A percentile compares a stretch with the other conserved stretches of the same genome.
These are phyloP conservation scores for Tubosaeta brunneosetosa DNA, from an alignment of 768 basidiomycete genomes.

Conservation along the genomic window DNA sequence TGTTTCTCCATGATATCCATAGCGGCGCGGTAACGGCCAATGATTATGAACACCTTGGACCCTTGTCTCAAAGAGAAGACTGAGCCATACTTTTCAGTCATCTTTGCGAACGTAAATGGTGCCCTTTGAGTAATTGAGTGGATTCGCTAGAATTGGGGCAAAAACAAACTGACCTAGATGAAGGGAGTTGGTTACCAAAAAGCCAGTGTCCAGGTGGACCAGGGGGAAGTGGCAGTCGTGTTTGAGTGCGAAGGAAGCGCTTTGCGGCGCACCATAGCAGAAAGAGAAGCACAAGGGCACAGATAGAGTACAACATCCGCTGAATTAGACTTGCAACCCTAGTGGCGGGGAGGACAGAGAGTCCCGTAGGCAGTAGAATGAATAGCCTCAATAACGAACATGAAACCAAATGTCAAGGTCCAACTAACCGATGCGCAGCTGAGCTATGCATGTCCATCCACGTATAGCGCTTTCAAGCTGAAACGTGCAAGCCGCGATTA, in stretches of 20 bases:
- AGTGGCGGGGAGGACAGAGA: too few species aligned
- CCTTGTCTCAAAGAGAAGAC: constrained; percentile 54
- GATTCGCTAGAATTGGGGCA: too few species aligned
- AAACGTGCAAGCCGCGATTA: too few species aligned
- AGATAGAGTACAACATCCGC: neutral
- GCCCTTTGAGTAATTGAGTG: constrained; percentile 4
- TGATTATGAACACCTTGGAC: constrained; percentile 9
- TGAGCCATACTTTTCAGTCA: constrained; percentile 57
- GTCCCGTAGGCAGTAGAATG: neutral
- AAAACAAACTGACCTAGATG: neutral
- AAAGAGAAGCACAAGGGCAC: neutral
- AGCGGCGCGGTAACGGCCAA: constrained; percentile 30
- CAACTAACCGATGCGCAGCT: too few species aligned
- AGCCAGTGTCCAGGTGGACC: constrained; percentile 17
- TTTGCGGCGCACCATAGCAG: neutral
- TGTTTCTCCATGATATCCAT: constrained; percentile 40
- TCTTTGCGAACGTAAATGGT: constrained; percentile 41
- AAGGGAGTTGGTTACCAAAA: constrained; percentile 9
- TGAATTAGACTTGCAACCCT: too few species aligned
- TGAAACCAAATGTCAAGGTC: constrained; percentile 14
- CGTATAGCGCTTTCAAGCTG: too few species aligned
- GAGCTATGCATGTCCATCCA: too few species aligned
- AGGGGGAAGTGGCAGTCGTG: constrained; percentile 9
- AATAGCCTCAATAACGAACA: constrained; percentile 49
- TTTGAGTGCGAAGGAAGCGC: neutral